Base-by-base conservation (phyloP, 768 basidiomycete genomes). In the Arthromyces matolae region DNA sequence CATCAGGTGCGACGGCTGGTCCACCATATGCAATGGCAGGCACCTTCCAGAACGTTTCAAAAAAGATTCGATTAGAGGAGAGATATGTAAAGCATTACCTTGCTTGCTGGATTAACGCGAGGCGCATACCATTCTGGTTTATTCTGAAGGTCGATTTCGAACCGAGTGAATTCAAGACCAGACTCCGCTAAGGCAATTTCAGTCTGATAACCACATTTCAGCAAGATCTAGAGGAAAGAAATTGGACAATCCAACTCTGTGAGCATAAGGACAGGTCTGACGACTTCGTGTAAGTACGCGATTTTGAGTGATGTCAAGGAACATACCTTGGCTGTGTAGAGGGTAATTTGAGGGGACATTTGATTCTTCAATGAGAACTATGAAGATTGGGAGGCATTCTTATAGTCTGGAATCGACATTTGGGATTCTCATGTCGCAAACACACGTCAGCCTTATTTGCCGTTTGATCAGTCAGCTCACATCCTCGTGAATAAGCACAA, bases 41-140 rank as follows among this genome's bases (percentile, higher is more conserved):
- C 13, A 83, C 75, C 80, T 53, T 79, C 10, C 22, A 13, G 47
- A 5, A 13, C 4, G n/a, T 50, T 10, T 43, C 12, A 28, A 16
- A 13, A 9, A 8, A 2, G 3, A 14, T 2, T 18, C 8, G 5
- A 46, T 23, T 16, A 12, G 10, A 20, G 4, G 9, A 10, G 20
- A 14, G 13, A n/a, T 22, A n/a, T 33, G 57, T 59, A n/a, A n/a
- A n/a, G n/a, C n/a, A n/a, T 13, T 55, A 81, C 84, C 75, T 84
- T 86, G 66, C 77, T 77, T 0, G 76, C 81, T 1, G 79, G 79
- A 64, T 86, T 87, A 31, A 87, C 76, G 49, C 79, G 73, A 0
- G 76, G 72, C 0, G 77, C 77, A 58, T 83, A 85, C 84, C 83
- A 85, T 41, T 75, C 79, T 1, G 84, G 84, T 65, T 86, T 87